Evolutionary conservation across 2,329 filamentous ascomycete genomes (phyloP), one percentile per base, ranked within the genome.

Genomic region (Coniella lustricola): DNA sequence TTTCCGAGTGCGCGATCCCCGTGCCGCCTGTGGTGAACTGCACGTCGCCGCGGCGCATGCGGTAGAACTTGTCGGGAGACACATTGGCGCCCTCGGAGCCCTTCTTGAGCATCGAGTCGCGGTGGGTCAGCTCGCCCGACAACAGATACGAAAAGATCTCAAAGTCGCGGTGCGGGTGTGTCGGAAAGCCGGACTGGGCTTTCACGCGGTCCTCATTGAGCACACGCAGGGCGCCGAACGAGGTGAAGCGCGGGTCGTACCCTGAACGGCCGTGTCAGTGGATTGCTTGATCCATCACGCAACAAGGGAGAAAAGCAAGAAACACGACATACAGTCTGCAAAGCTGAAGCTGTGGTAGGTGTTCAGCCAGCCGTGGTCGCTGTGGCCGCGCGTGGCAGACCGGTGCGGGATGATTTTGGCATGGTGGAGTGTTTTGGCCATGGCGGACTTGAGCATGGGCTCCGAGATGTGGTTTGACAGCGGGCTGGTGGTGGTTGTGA

Each of bases 141-240:
- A 95, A 73, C 60, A 94, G 84, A 68, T 95, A 93, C 62, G 77
- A 84, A 75, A 91, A 94, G 68, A 95, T 95, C 66, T 94, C 86
- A 64, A 89, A 90, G 64, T 95, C 86, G 54, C 84, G 79, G 66
- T 95, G 90, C 21, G 82, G 82, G 63, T 95, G 90, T 0, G 87
- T 90, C 3, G 88, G 87, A 68, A 95, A 95, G 4, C 89, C 89
- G 9, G 76, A 81, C 51, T 80, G 77, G 22, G 82, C 71, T 59
- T 80, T 77, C 31, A 95, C 88, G 31, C 87, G 84, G 64, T 95
- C 89, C 70, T 95, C 89, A 61, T 95, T 95, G 60, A 95, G 82
- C 34, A 95, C 88, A 49, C 89, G 81, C 40, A 95, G 75, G 21
- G 83, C 77, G 7, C 90, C 89, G 61, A 86, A 94, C 54, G 77